Percentiles rank a stretch among this genome's conserved stretches.
phyloP scores from a whole-genome alignment of 108 stramenopile species.

The Pseudonitzschia multiseries region DNA sequence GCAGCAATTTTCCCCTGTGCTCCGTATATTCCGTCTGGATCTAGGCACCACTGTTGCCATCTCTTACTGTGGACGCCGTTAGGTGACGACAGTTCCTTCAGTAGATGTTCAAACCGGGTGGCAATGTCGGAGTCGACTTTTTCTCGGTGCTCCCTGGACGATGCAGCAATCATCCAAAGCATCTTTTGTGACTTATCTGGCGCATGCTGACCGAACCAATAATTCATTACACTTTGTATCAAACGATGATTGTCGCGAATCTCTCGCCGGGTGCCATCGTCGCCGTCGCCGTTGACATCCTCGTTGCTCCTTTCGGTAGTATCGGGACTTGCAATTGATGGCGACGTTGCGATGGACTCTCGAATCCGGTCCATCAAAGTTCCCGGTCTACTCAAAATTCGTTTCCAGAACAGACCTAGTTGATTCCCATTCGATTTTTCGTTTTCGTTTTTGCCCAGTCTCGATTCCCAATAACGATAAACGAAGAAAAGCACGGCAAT shows the following conservation, averaged over 20 bases:
- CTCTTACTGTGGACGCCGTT: background rate
- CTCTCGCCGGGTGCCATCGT: background rate
- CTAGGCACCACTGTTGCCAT: constrained; percentile 48
- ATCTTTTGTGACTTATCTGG: constrained; percentile 74
- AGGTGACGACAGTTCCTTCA: constrained; percentile 37
- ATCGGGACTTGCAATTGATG: background rate
- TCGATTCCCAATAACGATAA: background rate
- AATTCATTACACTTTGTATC: constrained; percentile 61
- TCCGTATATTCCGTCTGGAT: constrained; percentile 49
- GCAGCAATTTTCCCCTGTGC: constrained; percentile 79
- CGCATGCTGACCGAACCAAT: constrained; percentile 78
- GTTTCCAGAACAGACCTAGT: background rate
- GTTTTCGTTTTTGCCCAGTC: background rate
- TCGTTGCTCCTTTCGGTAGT: background rate
- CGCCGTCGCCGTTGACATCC: background rate
- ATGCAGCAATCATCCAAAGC: constrained; percentile 86
- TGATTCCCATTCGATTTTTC: background rate
- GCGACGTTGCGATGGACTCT: background rate
- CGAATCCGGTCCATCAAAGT: background rate
- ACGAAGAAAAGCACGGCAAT: constrained; percentile 1
- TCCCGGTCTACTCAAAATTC: background rate
- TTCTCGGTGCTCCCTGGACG: constrained; percentile 45
- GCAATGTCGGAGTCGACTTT: constrained; percentile 68
- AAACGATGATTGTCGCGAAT: constrained; percentile 32
- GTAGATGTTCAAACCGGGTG: constrained; percentile 45